Base-by-base conservation (phyloP, 306 rosid genomes). In the Coriaria nepalensis region DNA sequence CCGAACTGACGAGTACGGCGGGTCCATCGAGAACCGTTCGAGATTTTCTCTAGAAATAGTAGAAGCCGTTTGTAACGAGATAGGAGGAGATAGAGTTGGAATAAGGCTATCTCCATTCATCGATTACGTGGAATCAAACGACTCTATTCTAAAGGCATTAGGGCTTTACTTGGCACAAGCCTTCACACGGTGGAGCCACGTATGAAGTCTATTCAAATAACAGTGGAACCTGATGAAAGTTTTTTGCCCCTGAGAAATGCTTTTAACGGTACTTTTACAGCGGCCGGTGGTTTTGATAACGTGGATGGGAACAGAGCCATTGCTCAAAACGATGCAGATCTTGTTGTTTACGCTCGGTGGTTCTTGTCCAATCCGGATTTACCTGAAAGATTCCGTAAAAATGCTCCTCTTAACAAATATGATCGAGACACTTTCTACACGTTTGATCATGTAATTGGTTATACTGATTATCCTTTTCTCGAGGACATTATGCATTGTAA, bases 101-200 rank as follows among this genome's bases (percentile, higher is more conserved):
- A 53, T 76, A 34, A 72, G 73, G 36, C 46, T 76, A 7, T 71
- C 82, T 34, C 82, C 78, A 11, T 76, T 64, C 54, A 59, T 59
- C 6, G 50, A 68, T 0, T 57, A 53, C 54, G 5, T 37, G 33
- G 72, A 71, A 43, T 32, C 56, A 13, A 62, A n/a, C 8, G 82
- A 71, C 55, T 76, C 78, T 5, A 55, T 64, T 57, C 78, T 75
- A 0, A 29, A 78, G 75, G 2, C 59, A 71, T 37, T 57, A 72
- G 82, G 75, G 2, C 59, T 76, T 37, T 57, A 72, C 57, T 45
- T 72, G 78, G 78, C 4, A 4, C 60, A 68, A 36, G 69, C 33
- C 29, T 62, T 76, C 83, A 77, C 52, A 44, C 65, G 76, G 69
- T 72, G 6, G 83, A 72, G 48, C 73, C 79, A n/a, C 69, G 76